Conservation (phyloP, 1,139 yeast species). For the Candida gigantensis region DNA sequence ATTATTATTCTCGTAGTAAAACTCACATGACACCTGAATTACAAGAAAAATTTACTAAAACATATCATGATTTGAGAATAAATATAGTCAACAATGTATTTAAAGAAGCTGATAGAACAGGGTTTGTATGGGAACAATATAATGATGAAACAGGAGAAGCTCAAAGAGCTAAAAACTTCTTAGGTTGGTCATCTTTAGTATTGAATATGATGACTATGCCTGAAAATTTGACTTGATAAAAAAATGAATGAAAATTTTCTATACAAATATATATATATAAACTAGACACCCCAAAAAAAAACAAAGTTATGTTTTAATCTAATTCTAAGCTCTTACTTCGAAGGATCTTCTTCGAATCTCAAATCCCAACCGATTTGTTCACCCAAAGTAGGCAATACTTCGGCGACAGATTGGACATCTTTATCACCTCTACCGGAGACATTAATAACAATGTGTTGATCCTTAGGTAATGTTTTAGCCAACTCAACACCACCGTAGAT, state of each 20-base stretch:
- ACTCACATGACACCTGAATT: constrained; percentile 27
- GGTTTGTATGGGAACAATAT: constrained; percentile 91
- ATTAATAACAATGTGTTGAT: constrained; percentile 80
- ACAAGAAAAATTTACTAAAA: constrained; percentile 31
- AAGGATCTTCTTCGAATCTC: constrained; percentile 69
- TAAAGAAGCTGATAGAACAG: constrained; percentile 69
- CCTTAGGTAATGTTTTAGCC: constrained; percentile 82
- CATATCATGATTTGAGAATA: constrained; percentile 59
- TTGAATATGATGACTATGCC: constrained; percentile 84
- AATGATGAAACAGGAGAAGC: constrained; percentile 75
- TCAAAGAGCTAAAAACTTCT: constrained; percentile 82
- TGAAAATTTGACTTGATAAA: constrained; percentile 29
- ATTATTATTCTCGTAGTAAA: constrained; percentile 42
- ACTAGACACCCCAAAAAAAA: too few relatives aligned
- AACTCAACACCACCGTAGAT: constrained; percentile 85
- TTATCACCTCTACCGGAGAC: constrained; percentile 99
- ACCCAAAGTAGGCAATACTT: constrained; percentile 84
- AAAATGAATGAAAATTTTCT: background rate
- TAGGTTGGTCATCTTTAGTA: constrained; percentile 92
- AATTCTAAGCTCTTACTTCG: constrained; percentile 23
- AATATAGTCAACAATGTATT: constrained; percentile 71
- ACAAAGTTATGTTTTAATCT: background rate
- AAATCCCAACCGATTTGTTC: constrained; percentile 94
- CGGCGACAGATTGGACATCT: constrained; percentile 98
- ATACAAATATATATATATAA: constrained; percentile 5